Conservation (phyloP, 148 eudicot species). For the Fagopyrum tataricum region DNA sequence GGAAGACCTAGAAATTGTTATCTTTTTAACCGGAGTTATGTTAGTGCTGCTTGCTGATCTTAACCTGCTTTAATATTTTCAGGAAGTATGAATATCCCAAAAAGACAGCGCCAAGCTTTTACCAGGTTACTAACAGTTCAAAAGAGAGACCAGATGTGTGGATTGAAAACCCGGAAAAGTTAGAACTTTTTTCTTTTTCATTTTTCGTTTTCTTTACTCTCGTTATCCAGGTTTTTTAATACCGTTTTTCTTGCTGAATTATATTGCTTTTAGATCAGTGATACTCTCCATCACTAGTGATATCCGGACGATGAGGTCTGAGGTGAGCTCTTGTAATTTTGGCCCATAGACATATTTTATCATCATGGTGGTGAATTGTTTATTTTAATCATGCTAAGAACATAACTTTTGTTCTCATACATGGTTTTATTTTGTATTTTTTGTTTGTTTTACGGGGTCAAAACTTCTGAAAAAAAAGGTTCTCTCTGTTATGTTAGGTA, state of each 20-base stretch:
- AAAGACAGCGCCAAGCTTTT: slow-evolving; percentile 74
- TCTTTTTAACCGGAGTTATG: background rate
- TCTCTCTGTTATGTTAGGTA: slow-evolving; percentile 27
- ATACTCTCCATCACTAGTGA: slow-evolving; percentile 85
- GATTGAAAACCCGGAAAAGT: slow-evolving; percentile 97
- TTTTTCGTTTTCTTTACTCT: background rate
- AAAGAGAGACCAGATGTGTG: slow-evolving; percentile 98
- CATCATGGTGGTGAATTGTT: background rate
- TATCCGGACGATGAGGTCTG: slow-evolving; percentile 79
- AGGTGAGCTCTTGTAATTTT: slow-evolving; percentile 24
- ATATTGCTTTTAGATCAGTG: slow-evolving; percentile 40
- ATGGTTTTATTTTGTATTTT: background rate
- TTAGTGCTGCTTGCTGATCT: background rate
- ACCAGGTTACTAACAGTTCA: slow-evolving; percentile 85
- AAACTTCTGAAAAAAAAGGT: background rate
- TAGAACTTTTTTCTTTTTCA: slow-evolving; percentile 14
- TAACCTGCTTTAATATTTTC: slow-evolving; percentile 12
- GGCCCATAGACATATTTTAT: background rate
- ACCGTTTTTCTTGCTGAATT: slow-evolving; percentile 10
- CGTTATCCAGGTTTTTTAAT: background rate
- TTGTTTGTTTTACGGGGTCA: slow-evolving; percentile 1
- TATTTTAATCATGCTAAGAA: background rate
- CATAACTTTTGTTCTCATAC: background rate
- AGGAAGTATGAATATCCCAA: slow-evolving; percentile 78
- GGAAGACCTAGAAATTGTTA: background rate